A percentile compares a stretch with the other conserved stretches of the same genome.
phyloP scores from a whole-genome alignment of 176 grass and related monocot species.

The Phragmites australis region DNA sequence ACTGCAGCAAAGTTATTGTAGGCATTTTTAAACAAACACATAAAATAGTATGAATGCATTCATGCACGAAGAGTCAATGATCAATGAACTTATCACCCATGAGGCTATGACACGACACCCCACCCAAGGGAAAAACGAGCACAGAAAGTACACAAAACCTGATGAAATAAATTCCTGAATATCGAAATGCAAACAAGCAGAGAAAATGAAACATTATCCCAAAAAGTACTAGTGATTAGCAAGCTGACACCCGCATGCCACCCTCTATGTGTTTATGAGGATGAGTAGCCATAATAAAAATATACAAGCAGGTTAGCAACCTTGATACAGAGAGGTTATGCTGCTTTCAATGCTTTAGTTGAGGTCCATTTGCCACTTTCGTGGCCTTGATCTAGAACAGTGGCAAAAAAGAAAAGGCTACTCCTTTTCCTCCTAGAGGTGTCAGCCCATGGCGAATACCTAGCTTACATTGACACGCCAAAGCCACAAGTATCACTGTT shows the following conservation, averaged over 20 bases:
- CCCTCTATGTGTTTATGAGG: neutral
- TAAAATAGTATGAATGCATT: neutral
- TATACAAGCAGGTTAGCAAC: neutral
- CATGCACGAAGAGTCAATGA: neutral
- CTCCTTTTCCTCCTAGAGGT: neutral
- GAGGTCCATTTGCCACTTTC: neutral
- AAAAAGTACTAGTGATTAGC: neutral
- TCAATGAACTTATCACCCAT: neutral
- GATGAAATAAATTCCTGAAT: neutral
- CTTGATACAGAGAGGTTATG: neutral
- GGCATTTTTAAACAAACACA: neutral
- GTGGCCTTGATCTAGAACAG: neutral
- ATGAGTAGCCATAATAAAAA: neutral
- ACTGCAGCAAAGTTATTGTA: conserved; percentile 11
- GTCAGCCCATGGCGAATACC: neutral
- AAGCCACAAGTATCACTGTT: neutral
- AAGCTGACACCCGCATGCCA: neutral
- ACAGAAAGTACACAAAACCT: neutral
- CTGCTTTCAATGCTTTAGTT: neutral
- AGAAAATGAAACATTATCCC: neutral
- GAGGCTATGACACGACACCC: too few species aligned
- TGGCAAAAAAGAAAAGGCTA: neutral
- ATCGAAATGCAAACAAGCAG: neutral
- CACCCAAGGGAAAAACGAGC: neutral
- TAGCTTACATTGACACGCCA: too few species aligned